phyloP scores from a whole-genome alignment of 345 rosid species.

The Pseudoturritis turrita region DNA sequence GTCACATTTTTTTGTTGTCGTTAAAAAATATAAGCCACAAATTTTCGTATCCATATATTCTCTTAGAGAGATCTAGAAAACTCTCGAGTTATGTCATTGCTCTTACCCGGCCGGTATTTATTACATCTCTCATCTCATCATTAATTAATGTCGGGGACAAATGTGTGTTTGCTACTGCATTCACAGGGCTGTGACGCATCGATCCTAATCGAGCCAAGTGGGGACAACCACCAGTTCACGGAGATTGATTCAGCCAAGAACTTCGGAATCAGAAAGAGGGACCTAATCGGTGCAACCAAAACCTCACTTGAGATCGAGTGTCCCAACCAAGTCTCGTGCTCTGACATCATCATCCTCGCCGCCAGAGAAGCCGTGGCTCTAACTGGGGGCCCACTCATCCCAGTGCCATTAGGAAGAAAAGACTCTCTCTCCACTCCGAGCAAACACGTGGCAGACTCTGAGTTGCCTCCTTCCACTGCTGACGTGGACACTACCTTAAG shows the following conservation, averaged over 20 bases:
- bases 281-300: slow-evolving; percentile 31
- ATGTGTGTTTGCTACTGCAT: neutral
- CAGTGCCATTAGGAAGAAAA: slow-evolving; percentile 38
- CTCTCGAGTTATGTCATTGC: neutral
- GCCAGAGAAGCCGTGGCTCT: slow-evolving; percentile 43
- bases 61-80: neutral
- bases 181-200: slow-evolving; percentile 48
- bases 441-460: slow-evolving; percentile 35
- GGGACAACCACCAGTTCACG: slow-evolving; percentile 13
- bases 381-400: slow-evolving; percentile 34
- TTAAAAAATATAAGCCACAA: neutral
- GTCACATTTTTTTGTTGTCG: neutral
- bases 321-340: slow-evolving; percentile 42
- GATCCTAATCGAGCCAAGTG: slow-evolving; percentile 33
- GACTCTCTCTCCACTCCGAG: slow-evolving; percentile 28
- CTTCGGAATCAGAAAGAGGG: slow-evolving; percentile 44
- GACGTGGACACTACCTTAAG: slow-evolving; percentile 35
- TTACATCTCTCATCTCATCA: neutral
- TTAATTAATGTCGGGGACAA: neutral
- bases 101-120: neutral
- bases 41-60: neutral
- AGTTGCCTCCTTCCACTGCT: slow-evolving; percentile 38
- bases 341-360: slow-evolving; percentile 42
- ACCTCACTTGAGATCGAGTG: slow-evolving; percentile 38
- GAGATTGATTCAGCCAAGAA: slow-evolving; percentile 40